A percentile compares a stretch with the other conserved stretches of the same genome.
Evolutionary conservation across 2,329 filamentous ascomycete genomes (phyloP).

Genomic region (Apiospora koreana): DNA sequence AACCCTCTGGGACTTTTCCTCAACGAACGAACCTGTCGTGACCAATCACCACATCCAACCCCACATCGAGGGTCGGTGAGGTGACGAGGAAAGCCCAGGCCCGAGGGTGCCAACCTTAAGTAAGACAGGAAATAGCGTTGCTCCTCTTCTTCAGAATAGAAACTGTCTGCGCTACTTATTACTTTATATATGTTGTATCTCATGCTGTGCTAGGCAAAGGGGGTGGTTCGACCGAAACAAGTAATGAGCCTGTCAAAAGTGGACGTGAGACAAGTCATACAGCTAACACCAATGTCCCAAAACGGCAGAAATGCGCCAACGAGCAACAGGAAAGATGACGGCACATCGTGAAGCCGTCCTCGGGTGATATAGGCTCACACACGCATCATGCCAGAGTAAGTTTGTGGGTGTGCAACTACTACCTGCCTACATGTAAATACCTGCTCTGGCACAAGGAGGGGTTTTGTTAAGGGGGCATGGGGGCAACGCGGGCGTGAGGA

Average conservation of each 20-base stretch:
- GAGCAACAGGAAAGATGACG: neutral
- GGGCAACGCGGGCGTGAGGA: neutral
- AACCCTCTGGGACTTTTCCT: neutral
- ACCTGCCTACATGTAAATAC: neutral
- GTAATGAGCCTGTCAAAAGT: neutral
- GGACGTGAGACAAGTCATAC: neutral
- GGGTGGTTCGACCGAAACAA: constrained; percentile 1
- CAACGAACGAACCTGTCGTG: neutral
- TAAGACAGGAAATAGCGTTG: neutral
- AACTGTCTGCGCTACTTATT: neutral
- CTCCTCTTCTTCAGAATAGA: neutral
- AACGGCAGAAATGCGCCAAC: neutral
- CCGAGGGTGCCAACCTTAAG: neutral
- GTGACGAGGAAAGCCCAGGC: neutral
- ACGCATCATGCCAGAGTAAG: neutral
- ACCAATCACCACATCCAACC: neutral
- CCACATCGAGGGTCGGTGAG: neutral
- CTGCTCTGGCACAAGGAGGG: neutral
- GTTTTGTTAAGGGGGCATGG: neutral
- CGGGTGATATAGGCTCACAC: neutral
- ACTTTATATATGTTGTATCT: neutral
- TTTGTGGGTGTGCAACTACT: neutral
- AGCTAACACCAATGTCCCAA: constrained; percentile 1
- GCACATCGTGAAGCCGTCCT: neutral
- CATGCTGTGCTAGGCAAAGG: neutral